A percentile compares a stretch with the other conserved stretches of the same genome.
These are phyloP conservation scores for Colletotrichum kahawae DNA, from an alignment of 2,329 filamentous ascomycete species.

Conservation along the genomic window DNA sequence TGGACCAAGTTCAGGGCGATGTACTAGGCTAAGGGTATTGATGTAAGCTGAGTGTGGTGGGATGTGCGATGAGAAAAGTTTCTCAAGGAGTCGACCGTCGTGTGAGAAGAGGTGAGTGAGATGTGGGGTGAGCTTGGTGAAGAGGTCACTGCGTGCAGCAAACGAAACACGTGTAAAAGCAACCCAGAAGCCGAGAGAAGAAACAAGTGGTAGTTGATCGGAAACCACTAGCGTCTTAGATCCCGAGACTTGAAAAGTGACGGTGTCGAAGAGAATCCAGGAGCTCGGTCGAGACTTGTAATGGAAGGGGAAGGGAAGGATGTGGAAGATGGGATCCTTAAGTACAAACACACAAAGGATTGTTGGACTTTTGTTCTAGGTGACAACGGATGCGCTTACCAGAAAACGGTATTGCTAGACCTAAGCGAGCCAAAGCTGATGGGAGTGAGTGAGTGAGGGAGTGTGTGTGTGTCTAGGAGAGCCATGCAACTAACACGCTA, in stretches of 20 bases:
- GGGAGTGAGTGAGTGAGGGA: background rate
- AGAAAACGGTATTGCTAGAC: background rate
- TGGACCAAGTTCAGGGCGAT: background rate
- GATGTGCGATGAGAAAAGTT: background rate
- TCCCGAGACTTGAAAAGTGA: background rate
- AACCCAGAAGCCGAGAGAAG: background rate
- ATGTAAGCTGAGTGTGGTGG: background rate
- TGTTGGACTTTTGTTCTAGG: background rate
- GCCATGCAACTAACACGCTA: background rate
- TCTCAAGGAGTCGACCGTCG: background rate
- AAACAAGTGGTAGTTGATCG: background rate
- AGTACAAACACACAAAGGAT: background rate
- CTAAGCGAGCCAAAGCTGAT: background rate
- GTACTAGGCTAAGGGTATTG: background rate
- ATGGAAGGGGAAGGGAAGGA: background rate
- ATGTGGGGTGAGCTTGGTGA: background rate
- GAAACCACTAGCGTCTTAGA: background rate
- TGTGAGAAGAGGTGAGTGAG: background rate
- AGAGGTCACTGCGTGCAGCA: background rate
- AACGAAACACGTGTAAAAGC: background rate
- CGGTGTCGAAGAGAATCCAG: background rate
- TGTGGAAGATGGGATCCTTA: background rate
- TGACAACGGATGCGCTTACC: background rate
- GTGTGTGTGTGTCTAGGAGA: background rate
- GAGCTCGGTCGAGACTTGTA: background rate